Evolutionary conservation across 139 green algal species (phyloP).

Genomic region (Picochlorum sp.): DNA sequence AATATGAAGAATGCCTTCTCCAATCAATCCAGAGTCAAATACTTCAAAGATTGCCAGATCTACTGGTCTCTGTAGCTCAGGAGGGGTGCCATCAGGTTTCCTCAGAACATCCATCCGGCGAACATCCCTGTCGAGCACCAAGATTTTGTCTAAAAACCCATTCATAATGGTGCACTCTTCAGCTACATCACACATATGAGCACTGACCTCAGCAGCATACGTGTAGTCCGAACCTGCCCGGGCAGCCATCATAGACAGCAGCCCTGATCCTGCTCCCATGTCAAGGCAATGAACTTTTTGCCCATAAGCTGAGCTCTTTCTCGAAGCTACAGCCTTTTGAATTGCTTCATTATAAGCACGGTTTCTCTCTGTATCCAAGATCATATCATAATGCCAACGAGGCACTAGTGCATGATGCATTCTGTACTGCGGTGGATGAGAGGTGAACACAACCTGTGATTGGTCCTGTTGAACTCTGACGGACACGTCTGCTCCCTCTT

Average conservation of each 20-base stretch:
- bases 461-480: conserved; percentile 40
- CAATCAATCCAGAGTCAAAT: conserved; percentile 76
- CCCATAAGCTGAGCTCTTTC: background rate
- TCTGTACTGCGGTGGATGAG: conserved; percentile 16
- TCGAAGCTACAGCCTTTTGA: background rate
- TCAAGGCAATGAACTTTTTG: conserved; percentile 45
- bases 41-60: conserved; percentile 61
- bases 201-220: conserved; percentile 39
- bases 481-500: conserved; percentile 1
- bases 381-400: conserved; percentile 82
- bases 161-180: conserved; percentile 58
- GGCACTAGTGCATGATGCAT: conserved; percentile 54
- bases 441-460: conserved; percentile 38
- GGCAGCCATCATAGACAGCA: conserved; percentile 72
- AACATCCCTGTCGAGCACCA: conserved; percentile 53
- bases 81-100: conserved; percentile 43
- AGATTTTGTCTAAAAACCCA: conserved; percentile 35
- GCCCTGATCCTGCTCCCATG: conserved; percentile 56
- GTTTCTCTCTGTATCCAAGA: conserved; percentile 60
- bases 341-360: conserved; percentile 59
- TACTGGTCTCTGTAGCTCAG: conserved; percentile 46
- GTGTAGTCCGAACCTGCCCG: conserved; percentile 46
- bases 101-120: conserved; percentile 35
- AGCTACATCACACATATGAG: conserved; percentile 59
- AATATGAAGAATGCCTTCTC: conserved; percentile 71